These are phyloP conservation scores for Crithidia sp. DNA, from an alignment of 208 protist genomes.

Conservation along the genomic window DNA sequence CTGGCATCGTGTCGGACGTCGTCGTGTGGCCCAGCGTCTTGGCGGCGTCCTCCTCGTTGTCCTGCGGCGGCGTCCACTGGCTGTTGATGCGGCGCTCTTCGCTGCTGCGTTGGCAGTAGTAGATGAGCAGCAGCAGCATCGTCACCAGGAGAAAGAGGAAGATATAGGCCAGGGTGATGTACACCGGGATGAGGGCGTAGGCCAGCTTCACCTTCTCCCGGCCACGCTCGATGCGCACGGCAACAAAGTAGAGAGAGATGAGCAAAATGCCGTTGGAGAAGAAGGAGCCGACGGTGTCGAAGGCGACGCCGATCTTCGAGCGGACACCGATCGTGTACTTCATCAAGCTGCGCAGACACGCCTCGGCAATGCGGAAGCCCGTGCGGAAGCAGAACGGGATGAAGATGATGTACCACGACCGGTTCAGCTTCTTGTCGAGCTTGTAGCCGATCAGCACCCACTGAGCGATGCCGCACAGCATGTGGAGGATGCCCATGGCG, in stretches of 20 bases:
- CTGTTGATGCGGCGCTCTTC: conserved; percentile 49
- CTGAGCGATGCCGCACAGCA: conserved; percentile 68
- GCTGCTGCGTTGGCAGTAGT: conserved; percentile 27
- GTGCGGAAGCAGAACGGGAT: conserved; percentile 72
- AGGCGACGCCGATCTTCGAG: conserved; percentile 59
- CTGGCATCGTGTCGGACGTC: conserved; percentile 26
- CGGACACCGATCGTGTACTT: conserved; percentile 74
- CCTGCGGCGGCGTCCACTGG: conserved; percentile 53
- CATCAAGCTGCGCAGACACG: conserved; percentile 75
- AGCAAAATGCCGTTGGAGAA: conserved; percentile 83
- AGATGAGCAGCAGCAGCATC: conserved; percentile 52
- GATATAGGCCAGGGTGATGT: conserved; percentile 68
- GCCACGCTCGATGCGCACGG: conserved; percentile 71
- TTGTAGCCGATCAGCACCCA: conserved; percentile 81
- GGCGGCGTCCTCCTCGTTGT: conserved; percentile 29
- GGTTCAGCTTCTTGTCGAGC: conserved; percentile 54
- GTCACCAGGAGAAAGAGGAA: conserved; percentile 73
- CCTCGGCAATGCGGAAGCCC: conserved; percentile 74
- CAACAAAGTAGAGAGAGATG: conserved; percentile 82
- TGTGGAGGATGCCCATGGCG: conserved; percentile 65
- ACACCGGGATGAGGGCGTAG: conserved; percentile 79
- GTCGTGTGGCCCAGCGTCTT: conserved; percentile 17
- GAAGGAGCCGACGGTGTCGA: conserved; percentile 86
- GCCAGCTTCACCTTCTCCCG: conserved; percentile 40
- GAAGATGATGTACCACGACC: conserved; percentile 81